Evolutionary conservation across 2,329 filamentous ascomycete genomes (phyloP).

Genomic region (Sporothrix sp.): DNA sequence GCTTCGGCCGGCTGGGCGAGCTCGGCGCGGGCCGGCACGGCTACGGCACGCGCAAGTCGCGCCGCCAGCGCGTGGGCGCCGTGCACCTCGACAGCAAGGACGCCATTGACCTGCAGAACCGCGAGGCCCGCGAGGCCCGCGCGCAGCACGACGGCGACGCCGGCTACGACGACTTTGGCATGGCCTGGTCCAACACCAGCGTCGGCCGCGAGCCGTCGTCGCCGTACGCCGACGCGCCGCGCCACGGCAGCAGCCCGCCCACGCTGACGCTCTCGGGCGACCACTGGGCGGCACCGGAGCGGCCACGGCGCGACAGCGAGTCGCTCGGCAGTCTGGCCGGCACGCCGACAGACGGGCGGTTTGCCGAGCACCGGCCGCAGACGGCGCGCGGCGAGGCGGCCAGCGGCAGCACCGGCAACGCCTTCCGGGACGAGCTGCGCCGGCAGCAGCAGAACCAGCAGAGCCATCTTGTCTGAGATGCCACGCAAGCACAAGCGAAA

Average conservation of each 20-base stretch:
- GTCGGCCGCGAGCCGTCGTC: conserved; percentile 10
- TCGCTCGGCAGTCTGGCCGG: conserved; percentile 39
- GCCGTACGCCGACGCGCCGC: conserved; percentile 20
- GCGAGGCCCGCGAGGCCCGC: conserved; percentile 23
- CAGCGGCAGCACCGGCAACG: conserved; percentile 26
- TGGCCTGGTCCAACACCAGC: conserved; percentile 5
- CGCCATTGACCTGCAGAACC: conserved; percentile 37
- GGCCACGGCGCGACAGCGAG: conserved; percentile 35
- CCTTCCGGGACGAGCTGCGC: conserved; percentile 41
- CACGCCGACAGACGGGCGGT: conserved; percentile 35
- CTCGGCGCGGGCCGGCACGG: conserved; percentile 23
- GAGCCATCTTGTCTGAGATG: not conserved
- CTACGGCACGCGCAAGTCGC: conserved; percentile 31
- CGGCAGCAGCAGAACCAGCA: conserved; percentile 43
- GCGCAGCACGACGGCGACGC: conserved; percentile 15
- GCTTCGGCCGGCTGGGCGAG: conserved; percentile 16
- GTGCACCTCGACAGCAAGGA: conserved; percentile 27
- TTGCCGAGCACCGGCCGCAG: conserved; percentile 28
- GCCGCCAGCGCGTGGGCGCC: conserved; percentile 26
- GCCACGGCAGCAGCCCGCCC: conserved; percentile 17
- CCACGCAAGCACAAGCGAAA: too few species aligned
- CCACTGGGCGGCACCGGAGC: conserved; percentile 15
- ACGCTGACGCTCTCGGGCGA: conserved; percentile 17
- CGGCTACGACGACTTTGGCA: conserved; percentile 9
- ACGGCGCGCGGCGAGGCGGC: conserved; percentile 5